Conservation (phyloP, 352 stramenopile genomes). For the Stephanocyclus meneghinianus region DNA sequence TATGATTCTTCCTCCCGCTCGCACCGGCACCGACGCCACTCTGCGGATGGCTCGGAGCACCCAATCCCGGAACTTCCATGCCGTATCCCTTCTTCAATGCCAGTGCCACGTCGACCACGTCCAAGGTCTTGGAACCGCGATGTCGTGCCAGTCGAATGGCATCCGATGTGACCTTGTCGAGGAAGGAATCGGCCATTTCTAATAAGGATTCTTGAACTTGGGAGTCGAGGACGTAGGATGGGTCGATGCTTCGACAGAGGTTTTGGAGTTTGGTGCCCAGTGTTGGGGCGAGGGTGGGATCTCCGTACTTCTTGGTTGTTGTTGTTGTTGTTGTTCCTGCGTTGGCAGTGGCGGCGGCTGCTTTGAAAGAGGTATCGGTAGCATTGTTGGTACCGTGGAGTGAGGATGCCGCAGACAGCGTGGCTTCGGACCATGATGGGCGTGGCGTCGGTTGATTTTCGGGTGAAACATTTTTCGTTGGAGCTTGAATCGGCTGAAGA, state of each 20-base stretch:
- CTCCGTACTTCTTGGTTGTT: conserved; percentile 17
- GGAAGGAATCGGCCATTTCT: conserved; percentile 51
- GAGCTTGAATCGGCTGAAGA: background rate
- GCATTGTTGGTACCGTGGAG: background rate
- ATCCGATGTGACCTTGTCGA: conserved; percentile 50
- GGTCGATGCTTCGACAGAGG: conserved; percentile 50
- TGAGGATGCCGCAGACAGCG: conserved; percentile 16
- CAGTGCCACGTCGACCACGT: conserved; percentile 77
- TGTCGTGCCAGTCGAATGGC: conserved; percentile 46
- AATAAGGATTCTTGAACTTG: conserved; percentile 49
- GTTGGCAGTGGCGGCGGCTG: background rate
- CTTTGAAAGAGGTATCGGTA: background rate
- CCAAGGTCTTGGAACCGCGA: conserved; percentile 61
- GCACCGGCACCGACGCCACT: background rate
- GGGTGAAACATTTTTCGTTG: background rate
- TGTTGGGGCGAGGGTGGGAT: conserved; percentile 35
- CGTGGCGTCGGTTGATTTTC: conserved; percentile 15
- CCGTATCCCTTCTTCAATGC: conserved; percentile 77
- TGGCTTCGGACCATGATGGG: conserved; percentile 37
- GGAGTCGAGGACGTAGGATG: conserved; percentile 53
- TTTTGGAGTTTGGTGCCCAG: conserved; percentile 46
- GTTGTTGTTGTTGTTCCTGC: background rate
- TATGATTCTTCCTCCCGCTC: background rate
- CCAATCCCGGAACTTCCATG: conserved; percentile 74
- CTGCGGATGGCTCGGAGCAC: conserved; percentile 37